phyloP scores from a whole-genome alignment of 495 filamentous ascomycete genomes.

The Beverwykella pulmonaria region DNA sequence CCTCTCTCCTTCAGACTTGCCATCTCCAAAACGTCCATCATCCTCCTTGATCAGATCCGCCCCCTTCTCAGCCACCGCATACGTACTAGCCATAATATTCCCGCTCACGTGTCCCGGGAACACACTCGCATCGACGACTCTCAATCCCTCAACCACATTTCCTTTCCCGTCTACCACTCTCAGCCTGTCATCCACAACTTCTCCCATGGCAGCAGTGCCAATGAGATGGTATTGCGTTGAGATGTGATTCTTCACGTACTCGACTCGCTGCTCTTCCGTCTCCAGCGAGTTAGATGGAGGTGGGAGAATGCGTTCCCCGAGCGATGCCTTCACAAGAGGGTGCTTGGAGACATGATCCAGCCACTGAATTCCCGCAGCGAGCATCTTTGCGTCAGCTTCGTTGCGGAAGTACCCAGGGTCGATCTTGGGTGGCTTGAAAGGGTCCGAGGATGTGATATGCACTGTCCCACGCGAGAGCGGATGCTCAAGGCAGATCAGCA shows the following conservation, averaged over 20 bases:
- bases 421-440: slow-evolving; percentile 56
- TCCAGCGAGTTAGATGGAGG: slow-evolving; percentile 21
- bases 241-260: slow-evolving; percentile 37
- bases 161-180: not conserved
- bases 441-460: slow-evolving; percentile 58
- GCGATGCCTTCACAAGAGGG: slow-evolving; percentile 31
- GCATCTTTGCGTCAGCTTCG: slow-evolving; percentile 3
- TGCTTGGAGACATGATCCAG: slow-evolving; percentile 37
- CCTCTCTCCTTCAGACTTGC: not conserved
- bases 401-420: slow-evolving; percentile 57
- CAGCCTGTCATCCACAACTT: slow-evolving; percentile 24
- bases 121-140: not conserved
- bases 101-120: slow-evolving; percentile 12
- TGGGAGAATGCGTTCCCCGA: slow-evolving; percentile 33
- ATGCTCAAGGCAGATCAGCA: slow-evolving; percentile 38
- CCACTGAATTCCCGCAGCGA: slow-evolving; percentile 15
- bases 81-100: slow-evolving; percentile 16
- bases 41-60: slow-evolving; percentile 28
- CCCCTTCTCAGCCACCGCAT: slow-evolving; percentile 34
- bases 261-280: slow-evolving; percentile 33
- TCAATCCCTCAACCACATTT: not conserved
- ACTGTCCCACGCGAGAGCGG: slow-evolving; percentile 56
- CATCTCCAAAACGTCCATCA: slow-evolving; percentile 6
- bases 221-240: slow-evolving; percentile 20
- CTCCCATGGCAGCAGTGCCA: slow-evolving; percentile 4